These are phyloP conservation scores for Zarea fungicola DNA, from an alignment of 2,329 filamentous ascomycete species.

Conservation along the genomic window DNA sequence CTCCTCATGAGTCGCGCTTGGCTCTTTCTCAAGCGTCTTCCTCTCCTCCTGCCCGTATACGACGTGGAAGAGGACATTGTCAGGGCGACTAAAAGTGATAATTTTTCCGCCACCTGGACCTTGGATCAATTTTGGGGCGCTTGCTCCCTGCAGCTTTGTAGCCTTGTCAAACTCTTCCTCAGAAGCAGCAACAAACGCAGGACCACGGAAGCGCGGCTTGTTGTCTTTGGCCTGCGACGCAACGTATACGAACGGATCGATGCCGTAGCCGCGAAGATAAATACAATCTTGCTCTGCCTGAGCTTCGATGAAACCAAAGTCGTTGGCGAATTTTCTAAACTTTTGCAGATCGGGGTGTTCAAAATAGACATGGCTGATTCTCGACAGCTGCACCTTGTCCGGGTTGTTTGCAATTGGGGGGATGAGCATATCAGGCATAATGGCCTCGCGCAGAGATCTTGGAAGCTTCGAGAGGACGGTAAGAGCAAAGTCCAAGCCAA, in stretches of 20 bases:
- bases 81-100: slow-evolving; percentile 30
- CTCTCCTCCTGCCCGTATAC: slow-evolving; percentile 21
- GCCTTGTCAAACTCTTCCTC: slow-evolving; percentile 15
- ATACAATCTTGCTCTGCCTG: slow-evolving; percentile 25
- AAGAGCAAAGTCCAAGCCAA: not conserved
- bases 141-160: slow-evolving; percentile 9
- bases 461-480: not conserved
- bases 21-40: slow-evolving; percentile 7
- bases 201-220: slow-evolving; percentile 21
- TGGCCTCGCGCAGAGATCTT: not conserved
- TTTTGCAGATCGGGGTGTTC: slow-evolving; percentile 24
- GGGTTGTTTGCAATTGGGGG: slow-evolving; percentile 15
- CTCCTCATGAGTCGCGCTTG: slow-evolving; percentile 4
- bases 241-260: slow-evolving; percentile 45
- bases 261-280: slow-evolving; percentile 47
- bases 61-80: slow-evolving; percentile 27
- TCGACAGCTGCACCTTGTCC: slow-evolving; percentile 17
- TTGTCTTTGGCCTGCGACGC: slow-evolving; percentile 22
- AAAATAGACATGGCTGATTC: slow-evolving; percentile 15
- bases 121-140: not conserved
- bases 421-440: slow-evolving; percentile 1
- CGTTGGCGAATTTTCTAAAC: slow-evolving; percentile 21
- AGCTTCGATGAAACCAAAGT: slow-evolving; percentile 24
- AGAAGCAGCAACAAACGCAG: slow-evolving; percentile 23
- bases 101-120: slow-evolving; percentile 17